phyloP scores from a whole-genome alignment of 1,284 basidiomycete genomes.

The Ustilago hordei region DNA sequence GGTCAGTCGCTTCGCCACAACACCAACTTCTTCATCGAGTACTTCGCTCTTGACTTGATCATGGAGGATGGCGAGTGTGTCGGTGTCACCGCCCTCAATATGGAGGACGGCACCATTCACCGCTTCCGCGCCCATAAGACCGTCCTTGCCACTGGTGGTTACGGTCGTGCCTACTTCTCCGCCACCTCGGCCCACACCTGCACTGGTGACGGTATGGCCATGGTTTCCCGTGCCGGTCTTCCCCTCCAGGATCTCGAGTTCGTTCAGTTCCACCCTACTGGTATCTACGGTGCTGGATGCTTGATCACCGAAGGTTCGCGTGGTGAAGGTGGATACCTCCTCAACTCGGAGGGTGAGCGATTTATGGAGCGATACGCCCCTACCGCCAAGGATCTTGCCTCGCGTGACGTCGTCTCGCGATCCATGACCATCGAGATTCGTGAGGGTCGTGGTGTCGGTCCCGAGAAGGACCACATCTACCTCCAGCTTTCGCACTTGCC shows the following conservation, averaged over 20 bases:
- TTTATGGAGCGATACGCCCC: slow-evolving; percentile 99
- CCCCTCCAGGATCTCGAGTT: slow-evolving; percentile 98
- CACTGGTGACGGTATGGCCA: slow-evolving; percentile 98
- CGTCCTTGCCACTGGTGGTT: slow-evolving; percentile 97
- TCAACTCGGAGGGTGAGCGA: slow-evolving; percentile 98
- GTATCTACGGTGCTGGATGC: slow-evolving; percentile 99
- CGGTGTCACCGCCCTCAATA: slow-evolving; percentile 97
- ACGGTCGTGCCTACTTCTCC: slow-evolving; percentile 98
- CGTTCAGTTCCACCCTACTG: slow-evolving; percentile 99
- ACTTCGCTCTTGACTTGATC: slow-evolving; percentile 93
- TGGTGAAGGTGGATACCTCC: slow-evolving; percentile 97
- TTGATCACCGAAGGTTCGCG: slow-evolving; percentile 99
- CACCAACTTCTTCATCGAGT: slow-evolving; percentile 99
- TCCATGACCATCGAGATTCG: slow-evolving; percentile 99
- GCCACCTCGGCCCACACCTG: slow-evolving; percentile 99
- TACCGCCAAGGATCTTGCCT: slow-evolving; percentile 98
- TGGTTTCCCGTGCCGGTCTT: slow-evolving; percentile 96
- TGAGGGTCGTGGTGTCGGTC: slow-evolving; percentile 98
- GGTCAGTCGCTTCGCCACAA: slow-evolving; percentile 99
- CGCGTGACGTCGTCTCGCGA: slow-evolving; percentile 98
- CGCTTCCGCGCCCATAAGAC: slow-evolving; percentile 99
- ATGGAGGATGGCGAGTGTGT: slow-evolving; percentile 99
- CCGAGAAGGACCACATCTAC: slow-evolving; percentile 97
- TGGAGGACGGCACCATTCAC: slow-evolving; percentile 99
- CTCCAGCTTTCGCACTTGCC: slow-evolving; percentile 98